Base-by-base conservation (phyloP, 805 yeast genomes). In the Wickerhamiella shivajii region DNA sequence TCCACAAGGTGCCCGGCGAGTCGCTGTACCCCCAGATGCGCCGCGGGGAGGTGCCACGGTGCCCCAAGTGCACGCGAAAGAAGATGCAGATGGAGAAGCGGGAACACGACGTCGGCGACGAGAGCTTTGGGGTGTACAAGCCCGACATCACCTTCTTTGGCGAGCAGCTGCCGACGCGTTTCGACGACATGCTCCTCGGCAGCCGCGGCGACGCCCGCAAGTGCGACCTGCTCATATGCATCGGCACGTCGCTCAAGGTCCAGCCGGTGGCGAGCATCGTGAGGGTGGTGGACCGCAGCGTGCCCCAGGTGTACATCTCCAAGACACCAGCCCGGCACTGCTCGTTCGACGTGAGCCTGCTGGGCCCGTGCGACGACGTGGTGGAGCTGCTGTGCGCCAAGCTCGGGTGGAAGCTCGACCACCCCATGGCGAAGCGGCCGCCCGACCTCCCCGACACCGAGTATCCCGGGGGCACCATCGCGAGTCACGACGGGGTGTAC, bases 101-200 rank as follows among this genome's bases (percentile, higher is more conserved):
- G 14, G 53, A 47, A 3, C 49, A 47, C 10, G 51, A 46, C 8
- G 51, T 45, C 3, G 47, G 45, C 13, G 45, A 37, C 5, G 36
- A 40, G 8, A 69, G 44, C 66, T 77, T 6, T 71, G 95, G 94
- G 11, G 87, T 83, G 3, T 65, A 80, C 67, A 84, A 85, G 52
- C 96, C 96, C 0, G 93, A 84, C 50, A 84, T 84, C 40, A 83
- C 93, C 0, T 84, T 84, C 49, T 84, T 84, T 45, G 93, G 93
- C 11, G 95, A 84, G 52, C 70, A 74, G 11, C 60, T 84, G 38
- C 94, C 95, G 1, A 61, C 62, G 10, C 55, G 63, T 30, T 84
- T 76, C 49, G 85, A 81, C 44, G 64, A 66, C 29, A 52, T 60
- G 19, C 46, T 61, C 10, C 38, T 56, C 9, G 47, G 50, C 3